Percentiles rank a stretch among this genome's conserved stretches.
These are phyloP conservation scores for Fusarium duplospermum DNA, from an alignment of 2,329 filamentous ascomycete species.

Conservation along the genomic window DNA sequence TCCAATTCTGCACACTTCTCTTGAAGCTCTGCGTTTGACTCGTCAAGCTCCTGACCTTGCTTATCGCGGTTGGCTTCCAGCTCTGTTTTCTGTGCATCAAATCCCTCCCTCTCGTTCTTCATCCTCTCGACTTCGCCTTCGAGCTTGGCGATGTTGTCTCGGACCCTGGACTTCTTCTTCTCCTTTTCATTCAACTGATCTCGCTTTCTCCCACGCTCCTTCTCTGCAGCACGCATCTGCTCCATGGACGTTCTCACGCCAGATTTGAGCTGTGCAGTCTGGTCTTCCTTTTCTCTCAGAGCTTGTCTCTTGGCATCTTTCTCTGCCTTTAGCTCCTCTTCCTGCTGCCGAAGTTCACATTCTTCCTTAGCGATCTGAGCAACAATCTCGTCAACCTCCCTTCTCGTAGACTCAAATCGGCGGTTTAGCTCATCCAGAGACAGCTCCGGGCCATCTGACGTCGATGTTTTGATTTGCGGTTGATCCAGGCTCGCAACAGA, in stretches of 20 bases:
- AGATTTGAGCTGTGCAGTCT: constrained; percentile 84
- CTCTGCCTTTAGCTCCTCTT: constrained; percentile 78
- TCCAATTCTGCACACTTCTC: constrained; percentile 75
- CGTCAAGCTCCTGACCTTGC: constrained; percentile 63
- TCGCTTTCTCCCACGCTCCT: constrained; percentile 82
- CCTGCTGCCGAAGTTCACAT: constrained; percentile 73
- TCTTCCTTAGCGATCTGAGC: constrained; percentile 78
- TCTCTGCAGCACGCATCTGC: constrained; percentile 83
- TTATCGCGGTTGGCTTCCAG: constrained; percentile 64
- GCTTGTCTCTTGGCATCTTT: constrained; percentile 82
- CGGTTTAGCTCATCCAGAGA: constrained; percentile 83
- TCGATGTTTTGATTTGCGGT: constrained; percentile 56
- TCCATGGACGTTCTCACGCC: constrained; percentile 84
- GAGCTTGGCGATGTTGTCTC: constrained; percentile 77
- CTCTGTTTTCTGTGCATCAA: constrained; percentile 64
- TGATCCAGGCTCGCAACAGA: constrained; percentile 70
- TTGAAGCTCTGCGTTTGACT: constrained; percentile 70
- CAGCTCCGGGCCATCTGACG: constrained; percentile 68
- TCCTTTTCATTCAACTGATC: constrained; percentile 75
- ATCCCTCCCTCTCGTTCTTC: constrained; percentile 65
- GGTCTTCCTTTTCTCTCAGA: constrained; percentile 90
- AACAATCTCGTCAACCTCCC: constrained; percentile 84
- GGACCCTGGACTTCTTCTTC: constrained; percentile 74
- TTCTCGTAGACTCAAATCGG: constrained; percentile 81
- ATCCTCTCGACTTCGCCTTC: constrained; percentile 72